phyloP scores from a whole-genome alignment of 2,329 filamentous ascomycete species.

The Exophiala alcalophila region DNA sequence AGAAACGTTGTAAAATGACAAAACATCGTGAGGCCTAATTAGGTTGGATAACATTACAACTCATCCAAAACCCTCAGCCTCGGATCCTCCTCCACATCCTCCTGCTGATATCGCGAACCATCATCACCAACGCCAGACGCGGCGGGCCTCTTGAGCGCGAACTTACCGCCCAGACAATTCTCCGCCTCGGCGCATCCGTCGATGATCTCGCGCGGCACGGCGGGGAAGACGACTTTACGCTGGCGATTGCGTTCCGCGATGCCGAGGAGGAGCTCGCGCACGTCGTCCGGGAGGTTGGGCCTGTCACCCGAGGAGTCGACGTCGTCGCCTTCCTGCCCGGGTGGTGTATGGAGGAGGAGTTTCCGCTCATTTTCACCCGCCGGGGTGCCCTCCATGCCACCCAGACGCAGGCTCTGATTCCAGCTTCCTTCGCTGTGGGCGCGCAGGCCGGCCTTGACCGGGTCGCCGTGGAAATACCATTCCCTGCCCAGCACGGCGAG shows the following conservation, averaged over 20 bases:
- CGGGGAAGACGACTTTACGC: slow-evolving; percentile 14
- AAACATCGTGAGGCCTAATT: too few relatives aligned
- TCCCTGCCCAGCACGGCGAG: slow-evolving; percentile 18
- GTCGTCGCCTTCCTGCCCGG: not conserved
- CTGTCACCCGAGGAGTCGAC: not conserved
- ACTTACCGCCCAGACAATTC: too few relatives aligned
- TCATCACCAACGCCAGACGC: too few relatives aligned
- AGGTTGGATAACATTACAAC: too few relatives aligned
- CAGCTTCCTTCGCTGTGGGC: slow-evolving; percentile 15
- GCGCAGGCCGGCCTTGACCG: slow-evolving; percentile 13
- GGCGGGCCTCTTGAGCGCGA: too few relatives aligned
- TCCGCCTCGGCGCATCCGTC: slow-evolving; percentile 6
- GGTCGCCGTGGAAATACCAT: slow-evolving; percentile 19
- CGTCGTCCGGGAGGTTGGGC: slow-evolving; percentile 17
- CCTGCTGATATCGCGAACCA: not conserved
- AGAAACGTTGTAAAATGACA: too few relatives aligned
- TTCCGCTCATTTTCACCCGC: slow-evolving; percentile 6
- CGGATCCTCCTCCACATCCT: slow-evolving; percentile 10
- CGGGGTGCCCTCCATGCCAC: slow-evolving; percentile 2
- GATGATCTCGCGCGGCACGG: slow-evolving; percentile 5
- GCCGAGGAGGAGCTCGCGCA: slow-evolving; percentile 14
- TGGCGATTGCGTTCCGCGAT: slow-evolving; percentile 18
- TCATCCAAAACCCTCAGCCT: slow-evolving; percentile 19
- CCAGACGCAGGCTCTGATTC: slow-evolving; percentile 17
- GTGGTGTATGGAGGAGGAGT: too few relatives aligned